Percentiles rank a stretch among this genome's conserved stretches.
phyloP scores from a whole-genome alignment of 495 filamentous ascomycete genomes.

The Podospora fimiseda region DNA sequence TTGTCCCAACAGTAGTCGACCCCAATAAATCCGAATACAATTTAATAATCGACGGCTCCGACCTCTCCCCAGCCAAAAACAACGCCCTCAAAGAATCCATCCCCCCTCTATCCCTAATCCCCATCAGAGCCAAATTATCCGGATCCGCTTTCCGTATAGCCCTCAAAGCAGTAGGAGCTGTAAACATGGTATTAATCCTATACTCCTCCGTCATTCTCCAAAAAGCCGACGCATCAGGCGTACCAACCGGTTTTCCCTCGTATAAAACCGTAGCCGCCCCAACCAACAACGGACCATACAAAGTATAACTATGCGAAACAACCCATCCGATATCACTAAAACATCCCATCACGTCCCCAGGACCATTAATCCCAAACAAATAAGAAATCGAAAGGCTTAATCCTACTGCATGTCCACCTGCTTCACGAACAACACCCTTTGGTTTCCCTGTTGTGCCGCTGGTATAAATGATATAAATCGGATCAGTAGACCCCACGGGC shows the following conservation, averaged over 20 bases:
- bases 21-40: conserved; percentile 68
- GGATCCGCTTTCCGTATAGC: conserved; percentile 85
- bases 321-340: conserved; percentile 78
- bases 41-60: conserved; percentile 76
- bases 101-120: conserved; percentile 57
- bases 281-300: conserved; percentile 70
- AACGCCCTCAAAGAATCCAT: conserved; percentile 62
- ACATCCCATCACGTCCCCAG: conserved; percentile 58
- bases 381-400: conserved; percentile 71
- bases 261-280: conserved; percentile 84
- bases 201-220: conserved; percentile 84
- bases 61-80: conserved; percentile 85
- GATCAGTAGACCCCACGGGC: conserved; percentile 68
- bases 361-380: conserved; percentile 71
- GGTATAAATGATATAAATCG: conserved; percentile 88
- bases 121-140: conserved; percentile 55
- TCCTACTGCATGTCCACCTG: conserved; percentile 83
- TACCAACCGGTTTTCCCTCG: conserved; percentile 89
- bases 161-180: conserved; percentile 78
- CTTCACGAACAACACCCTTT: conserved; percentile 80
- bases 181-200: conserved; percentile 76
- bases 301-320: conserved; percentile 75
- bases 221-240: conserved; percentile 78
- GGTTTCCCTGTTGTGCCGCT: conserved; percentile 82
- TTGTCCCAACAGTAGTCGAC: conserved; percentile 56